Evolutionary conservation across 805 yeast species (phyloP).

Genomic region (Teunomyces stri): DNA sequence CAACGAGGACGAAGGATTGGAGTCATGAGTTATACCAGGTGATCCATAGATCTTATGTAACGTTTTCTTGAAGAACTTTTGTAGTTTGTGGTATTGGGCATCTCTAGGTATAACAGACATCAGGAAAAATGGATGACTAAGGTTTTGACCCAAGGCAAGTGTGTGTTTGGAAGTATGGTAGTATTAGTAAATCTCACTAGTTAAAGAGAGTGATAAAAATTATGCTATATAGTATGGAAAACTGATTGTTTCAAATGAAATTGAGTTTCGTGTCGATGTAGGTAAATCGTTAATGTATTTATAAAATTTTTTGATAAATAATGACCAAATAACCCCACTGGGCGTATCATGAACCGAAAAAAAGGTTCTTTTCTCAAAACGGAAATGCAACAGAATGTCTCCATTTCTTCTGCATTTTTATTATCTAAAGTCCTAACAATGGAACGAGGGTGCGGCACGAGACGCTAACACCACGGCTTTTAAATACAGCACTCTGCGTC

Average conservation of each 20-base stretch:
- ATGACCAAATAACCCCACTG: slow-evolving; percentile 4
- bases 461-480: not conserved
- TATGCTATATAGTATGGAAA: not conserved
- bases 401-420: not conserved
- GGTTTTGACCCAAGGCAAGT: no score
- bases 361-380: slow-evolving; percentile 1
- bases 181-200: not conserved
- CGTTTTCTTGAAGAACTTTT: slow-evolving; percentile 10
- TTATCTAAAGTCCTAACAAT: not conserved
- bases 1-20: not conserved
- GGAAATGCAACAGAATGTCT: slow-evolving; percentile 4
- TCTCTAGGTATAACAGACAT: slow-evolving; percentile 1
- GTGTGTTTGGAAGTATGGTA: not conserved
- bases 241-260: not conserved
- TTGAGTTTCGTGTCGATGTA: not conserved
- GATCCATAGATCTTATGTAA: slow-evolving; percentile 6
- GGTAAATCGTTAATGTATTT: not conserved
- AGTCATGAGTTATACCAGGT: not conserved
- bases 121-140: not conserved
- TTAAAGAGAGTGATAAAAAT: not conserved
- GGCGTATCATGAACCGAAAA: slow-evolving; percentile 1
- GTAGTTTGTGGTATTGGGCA: slow-evolving; percentile 2
- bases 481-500: no score
- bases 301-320: slow-evolving; percentile 1
- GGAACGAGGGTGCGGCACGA: not conserved